Percentiles rank a stretch among this genome's conserved stretches.
These are phyloP conservation scores for Mariannaea elegans DNA, from an alignment of 2,329 filamentous ascomycete species.

Conservation along the genomic window DNA sequence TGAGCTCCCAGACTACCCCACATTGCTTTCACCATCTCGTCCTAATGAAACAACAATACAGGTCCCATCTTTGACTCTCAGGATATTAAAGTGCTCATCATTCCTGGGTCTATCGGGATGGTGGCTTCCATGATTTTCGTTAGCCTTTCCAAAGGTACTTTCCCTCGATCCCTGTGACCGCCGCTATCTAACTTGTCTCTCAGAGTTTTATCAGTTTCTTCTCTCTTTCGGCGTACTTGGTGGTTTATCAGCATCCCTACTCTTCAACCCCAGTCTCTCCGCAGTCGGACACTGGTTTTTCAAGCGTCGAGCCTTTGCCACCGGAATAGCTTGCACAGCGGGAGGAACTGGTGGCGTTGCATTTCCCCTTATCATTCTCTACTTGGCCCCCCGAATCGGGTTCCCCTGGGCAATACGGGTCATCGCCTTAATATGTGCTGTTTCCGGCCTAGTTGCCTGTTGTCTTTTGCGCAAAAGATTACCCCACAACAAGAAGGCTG, in stretches of 20 bases:
- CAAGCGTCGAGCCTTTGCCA: constrained; percentile 70
- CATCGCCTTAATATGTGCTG: constrained; percentile 40
- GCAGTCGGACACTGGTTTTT: constrained; percentile 77
- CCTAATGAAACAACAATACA: neutral
- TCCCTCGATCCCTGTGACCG: no score
- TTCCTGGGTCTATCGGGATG: constrained; percentile 65
- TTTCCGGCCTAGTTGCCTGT: constrained; percentile 42
- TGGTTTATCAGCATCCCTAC: constrained; percentile 70
- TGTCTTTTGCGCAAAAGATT: constrained; percentile 52
- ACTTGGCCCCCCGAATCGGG: constrained; percentile 38
- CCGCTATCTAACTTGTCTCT: no score
- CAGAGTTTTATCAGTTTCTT: constrained; percentile 76
- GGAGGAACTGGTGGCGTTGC: constrained; percentile 66
- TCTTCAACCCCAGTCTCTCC: constrained; percentile 75
- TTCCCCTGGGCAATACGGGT: constrained; percentile 45
- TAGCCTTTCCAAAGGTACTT: constrained; percentile 62
- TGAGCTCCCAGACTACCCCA: constrained; percentile 6
- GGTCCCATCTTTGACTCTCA: constrained; percentile 73
- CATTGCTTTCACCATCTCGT: neutral
- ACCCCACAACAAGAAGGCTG: constrained; percentile 55
- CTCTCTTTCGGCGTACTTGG: constrained; percentile 72
- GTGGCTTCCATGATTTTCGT: constrained; percentile 65
- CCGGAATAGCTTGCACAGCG: constrained; percentile 74
- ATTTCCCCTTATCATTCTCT: constrained; percentile 51
- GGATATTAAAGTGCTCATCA: constrained; percentile 67